Percentiles rank a stretch among this genome's conserved stretches.
phyloP scores from a whole-genome alignment of 129 eudicot species.

The Apium graveolens region DNA sequence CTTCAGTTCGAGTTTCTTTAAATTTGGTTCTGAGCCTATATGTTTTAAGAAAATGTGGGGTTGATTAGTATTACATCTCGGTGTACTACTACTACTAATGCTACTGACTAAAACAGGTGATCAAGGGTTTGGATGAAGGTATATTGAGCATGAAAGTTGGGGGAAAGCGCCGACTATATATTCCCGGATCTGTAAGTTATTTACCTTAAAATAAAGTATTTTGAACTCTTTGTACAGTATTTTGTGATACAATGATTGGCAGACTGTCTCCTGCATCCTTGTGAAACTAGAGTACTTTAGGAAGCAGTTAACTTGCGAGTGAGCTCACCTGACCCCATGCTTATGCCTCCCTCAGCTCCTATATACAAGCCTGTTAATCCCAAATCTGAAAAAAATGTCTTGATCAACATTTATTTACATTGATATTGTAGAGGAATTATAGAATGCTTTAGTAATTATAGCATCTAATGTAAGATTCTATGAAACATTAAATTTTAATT shows the following conservation, averaged over 20 bases:
- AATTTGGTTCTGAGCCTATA: too few relatives aligned
- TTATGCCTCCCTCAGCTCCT: neutral
- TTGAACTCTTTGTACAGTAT: neutral
- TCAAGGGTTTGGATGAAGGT: conserved; percentile 98
- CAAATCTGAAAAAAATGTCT: too few relatives aligned
- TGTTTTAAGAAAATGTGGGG: neutral
- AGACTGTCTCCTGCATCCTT: neutral
- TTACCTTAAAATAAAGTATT: neutral
- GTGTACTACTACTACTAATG: conserved; percentile 2
- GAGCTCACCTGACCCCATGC: neutral
- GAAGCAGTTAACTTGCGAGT: neutral
- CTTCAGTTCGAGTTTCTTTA: neutral
- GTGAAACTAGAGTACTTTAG: neutral
- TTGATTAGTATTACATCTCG: neutral
- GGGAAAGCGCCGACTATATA: conserved; percentile 83
- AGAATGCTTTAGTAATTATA: too few relatives aligned
- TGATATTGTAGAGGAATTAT: too few relatives aligned
- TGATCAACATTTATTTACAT: neutral
- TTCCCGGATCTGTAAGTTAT: conserved; percentile 88
- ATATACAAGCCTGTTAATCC: too few relatives aligned
- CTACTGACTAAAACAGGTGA: conserved; percentile 44
- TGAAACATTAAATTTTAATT: neutral
- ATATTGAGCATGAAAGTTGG: conserved; percentile 89
- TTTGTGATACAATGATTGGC: neutral
- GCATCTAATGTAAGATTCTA: neutral